A percentile compares a stretch with the other conserved stretches of the same genome.
These are phyloP conservation scores for Oemleria cerasiformis DNA, from an alignment of 306 rosid species.

Conservation along the genomic window DNA sequence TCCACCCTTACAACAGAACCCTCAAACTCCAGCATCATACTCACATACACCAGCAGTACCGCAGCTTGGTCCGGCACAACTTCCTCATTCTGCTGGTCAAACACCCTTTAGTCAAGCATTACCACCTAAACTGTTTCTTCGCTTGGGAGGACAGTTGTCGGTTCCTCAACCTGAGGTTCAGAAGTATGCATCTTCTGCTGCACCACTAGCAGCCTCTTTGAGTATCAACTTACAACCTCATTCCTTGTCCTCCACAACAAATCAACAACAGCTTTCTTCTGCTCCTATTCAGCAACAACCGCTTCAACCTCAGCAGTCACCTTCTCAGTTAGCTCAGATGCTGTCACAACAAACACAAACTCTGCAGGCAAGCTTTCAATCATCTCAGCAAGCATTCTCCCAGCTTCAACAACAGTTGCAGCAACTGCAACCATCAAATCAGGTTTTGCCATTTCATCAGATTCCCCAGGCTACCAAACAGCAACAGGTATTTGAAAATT, in stretches of 20 bases:
- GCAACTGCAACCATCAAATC: conserved; percentile 80
- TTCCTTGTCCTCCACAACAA: conserved; percentile 35
- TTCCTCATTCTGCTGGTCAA: conserved; percentile 57
- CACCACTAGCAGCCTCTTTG: conserved; percentile 42
- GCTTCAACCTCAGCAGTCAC: conserved; percentile 67
- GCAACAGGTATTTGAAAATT: conserved; percentile 58
- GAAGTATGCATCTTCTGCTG: conserved; percentile 45
- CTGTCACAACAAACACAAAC: conserved; percentile 83
- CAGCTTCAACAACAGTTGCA: conserved; percentile 92
- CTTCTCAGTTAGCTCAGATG: conserved; percentile 92
- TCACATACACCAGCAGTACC: conserved; percentile 42
- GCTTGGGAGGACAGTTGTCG: conserved; percentile 49
- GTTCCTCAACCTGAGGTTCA: conserved; percentile 63
- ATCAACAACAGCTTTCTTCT: conserved; percentile 45
- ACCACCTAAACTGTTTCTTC: conserved; percentile 47
- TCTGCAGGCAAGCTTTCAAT: conserved; percentile 91
- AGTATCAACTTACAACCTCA: conserved; percentile 47
- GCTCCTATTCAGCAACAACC: conserved; percentile 49
- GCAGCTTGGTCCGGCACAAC: conserved; percentile 63
- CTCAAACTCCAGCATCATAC: conserved; percentile 53
- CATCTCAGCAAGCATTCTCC: conserved; percentile 93
- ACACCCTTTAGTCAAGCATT: conserved; percentile 30
- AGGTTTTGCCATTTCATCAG: conserved; percentile 56
- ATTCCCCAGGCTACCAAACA: conserved; percentile 56
- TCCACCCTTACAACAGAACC: conserved; percentile 50